phyloP scores from a whole-genome alignment of 1,139 yeast genomes.

The Suhomyces taliae region DNA sequence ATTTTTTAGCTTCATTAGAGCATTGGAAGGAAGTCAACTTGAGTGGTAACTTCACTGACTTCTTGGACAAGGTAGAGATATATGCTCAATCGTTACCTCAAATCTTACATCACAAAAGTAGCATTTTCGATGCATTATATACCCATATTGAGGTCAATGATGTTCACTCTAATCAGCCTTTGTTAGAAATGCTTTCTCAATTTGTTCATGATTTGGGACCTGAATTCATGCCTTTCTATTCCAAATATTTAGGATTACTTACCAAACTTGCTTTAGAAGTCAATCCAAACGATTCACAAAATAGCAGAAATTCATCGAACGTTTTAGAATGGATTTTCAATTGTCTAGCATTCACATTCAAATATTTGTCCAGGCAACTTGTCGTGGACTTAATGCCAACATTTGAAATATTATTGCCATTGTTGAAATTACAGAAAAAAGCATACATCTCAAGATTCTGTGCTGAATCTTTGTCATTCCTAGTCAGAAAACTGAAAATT shows the following conservation, averaged over 20 bases:
- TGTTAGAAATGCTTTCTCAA: constrained; percentile 77
- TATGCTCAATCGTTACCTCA: constrained; percentile 75
- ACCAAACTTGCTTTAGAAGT: constrained; percentile 50
- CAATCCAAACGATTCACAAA: constrained; percentile 47
- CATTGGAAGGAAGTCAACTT: constrained; percentile 89
- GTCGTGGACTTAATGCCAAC: constrained; percentile 68
- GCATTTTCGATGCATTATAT: constrained; percentile 57
- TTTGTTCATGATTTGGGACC: constrained; percentile 92
- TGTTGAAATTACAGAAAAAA: constrained; percentile 54
- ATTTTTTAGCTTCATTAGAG: constrained; percentile 72
- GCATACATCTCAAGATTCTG: constrained; percentile 77
- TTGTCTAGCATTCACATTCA: constrained; percentile 83
- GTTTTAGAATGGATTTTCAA: constrained; percentile 84
- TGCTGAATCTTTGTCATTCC: constrained; percentile 86
- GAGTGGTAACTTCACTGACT: constrained; percentile 69
- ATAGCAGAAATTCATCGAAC: constrained; percentile 52
- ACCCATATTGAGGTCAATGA: constrained; percentile 57
- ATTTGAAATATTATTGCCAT: constrained; percentile 61
- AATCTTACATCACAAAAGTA: constrained; percentile 66
- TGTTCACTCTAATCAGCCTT: constrained; percentile 72
- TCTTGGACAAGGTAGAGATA: constrained; percentile 55
- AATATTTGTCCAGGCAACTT: constrained; percentile 70
- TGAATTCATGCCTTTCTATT: constrained; percentile 76
- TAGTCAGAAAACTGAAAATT: constrained; percentile 66
- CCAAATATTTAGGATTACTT: constrained; percentile 51